phyloP scores from a whole-genome alignment of 768 basidiomycete genomes.

The Termitomyces sp. region DNA sequence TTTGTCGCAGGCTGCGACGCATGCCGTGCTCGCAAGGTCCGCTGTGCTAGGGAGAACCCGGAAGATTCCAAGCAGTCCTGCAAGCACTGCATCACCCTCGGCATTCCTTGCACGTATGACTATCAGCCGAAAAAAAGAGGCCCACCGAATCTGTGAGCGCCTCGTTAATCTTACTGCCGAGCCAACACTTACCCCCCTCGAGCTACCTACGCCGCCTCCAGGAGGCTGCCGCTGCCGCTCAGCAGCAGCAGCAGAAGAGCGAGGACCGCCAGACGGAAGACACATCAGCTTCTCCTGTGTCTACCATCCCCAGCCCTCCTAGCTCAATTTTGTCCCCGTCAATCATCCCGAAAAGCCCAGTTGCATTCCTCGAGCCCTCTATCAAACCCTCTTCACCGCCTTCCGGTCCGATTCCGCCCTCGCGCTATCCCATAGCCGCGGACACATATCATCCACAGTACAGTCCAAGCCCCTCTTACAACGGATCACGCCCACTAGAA shows the following conservation, averaged over 20 bases:
- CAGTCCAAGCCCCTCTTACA: constrained; percentile 35
- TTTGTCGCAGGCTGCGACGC: constrained; percentile 68
- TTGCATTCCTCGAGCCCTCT: constrained; percentile 50
- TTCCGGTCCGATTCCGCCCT: constrained; percentile 49
- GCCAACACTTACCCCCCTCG: constrained; percentile 5
- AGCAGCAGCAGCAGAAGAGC: constrained; percentile 21
- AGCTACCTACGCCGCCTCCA: constrained; percentile 79
- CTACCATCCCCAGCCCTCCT: constrained; percentile 42
- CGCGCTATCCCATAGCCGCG: constrained; percentile 64
- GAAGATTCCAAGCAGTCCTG: constrained; percentile 74
- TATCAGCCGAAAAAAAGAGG: constrained; percentile 94
- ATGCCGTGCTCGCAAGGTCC: constrained; percentile 81
- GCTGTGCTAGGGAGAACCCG: constrained; percentile 74
- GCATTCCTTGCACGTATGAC: constrained; percentile 83
- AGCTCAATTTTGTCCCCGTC: constrained; percentile 42
- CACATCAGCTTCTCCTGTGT: constrained; percentile 37
- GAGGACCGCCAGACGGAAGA: constrained; percentile 30
- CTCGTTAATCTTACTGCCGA: neutral
- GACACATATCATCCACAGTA: constrained; percentile 62
- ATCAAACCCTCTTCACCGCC: constrained; percentile 30
- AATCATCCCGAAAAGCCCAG: constrained; percentile 36
- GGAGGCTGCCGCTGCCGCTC: constrained; percentile 58
- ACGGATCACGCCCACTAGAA: constrained; percentile 32
- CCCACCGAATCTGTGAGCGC: constrained; percentile 79
- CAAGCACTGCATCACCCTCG: constrained; percentile 82